phyloP scores from a whole-genome alignment of 768 basidiomycete genomes.

The Exsudoporus frostii region DNA sequence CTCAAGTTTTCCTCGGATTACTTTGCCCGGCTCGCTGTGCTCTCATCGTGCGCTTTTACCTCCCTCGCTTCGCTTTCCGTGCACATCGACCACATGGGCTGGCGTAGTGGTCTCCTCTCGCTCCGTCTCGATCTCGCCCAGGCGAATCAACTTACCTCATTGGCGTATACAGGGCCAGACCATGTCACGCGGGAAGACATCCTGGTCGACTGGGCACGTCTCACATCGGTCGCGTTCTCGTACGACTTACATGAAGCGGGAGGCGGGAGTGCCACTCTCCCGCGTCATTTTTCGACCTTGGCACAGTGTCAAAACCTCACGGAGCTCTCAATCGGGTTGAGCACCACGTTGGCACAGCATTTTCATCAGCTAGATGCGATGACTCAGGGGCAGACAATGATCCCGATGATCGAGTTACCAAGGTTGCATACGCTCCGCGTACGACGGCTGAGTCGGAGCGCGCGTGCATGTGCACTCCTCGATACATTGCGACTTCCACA shows the following conservation, averaged over 20 bases:
- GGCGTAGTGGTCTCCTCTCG: slow-evolving; percentile 22
- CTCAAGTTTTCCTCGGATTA: slow-evolving; percentile 30
- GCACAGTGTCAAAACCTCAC: slow-evolving; percentile 17
- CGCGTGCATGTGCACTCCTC: slow-evolving; percentile 16
- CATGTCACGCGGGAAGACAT: slow-evolving; percentile 22
- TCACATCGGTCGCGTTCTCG: slow-evolving; percentile 24
- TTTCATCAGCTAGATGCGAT: slow-evolving; percentile 11
- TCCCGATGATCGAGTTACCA: slow-evolving; percentile 15
- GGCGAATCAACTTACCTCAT: slow-evolving; percentile 16
- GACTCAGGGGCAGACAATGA: background rate
- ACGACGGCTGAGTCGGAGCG: slow-evolving; percentile 19
- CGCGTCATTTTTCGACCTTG: slow-evolving; percentile 19
- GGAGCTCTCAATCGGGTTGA: slow-evolving; percentile 24
- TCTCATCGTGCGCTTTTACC: slow-evolving; percentile 21
- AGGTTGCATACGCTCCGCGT: slow-evolving; percentile 21
- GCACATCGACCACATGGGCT: slow-evolving; percentile 28
- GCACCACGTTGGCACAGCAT: slow-evolving; percentile 8
- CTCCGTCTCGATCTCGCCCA: slow-evolving; percentile 18
- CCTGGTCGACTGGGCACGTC: slow-evolving; percentile 20
- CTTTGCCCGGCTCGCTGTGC: slow-evolving; percentile 13
- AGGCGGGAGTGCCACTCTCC: slow-evolving; percentile 20
- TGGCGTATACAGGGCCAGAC: slow-evolving; percentile 27
- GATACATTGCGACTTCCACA: slow-evolving; percentile 22
- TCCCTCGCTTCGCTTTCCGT: slow-evolving; percentile 22
- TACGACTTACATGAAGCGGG: slow-evolving; percentile 27